A percentile compares a stretch with the other conserved stretches of the same genome.
Conservation (phyloP, 2,329 filamentous ascomycete genomes). For the Chaetomium strumarium region DNA sequence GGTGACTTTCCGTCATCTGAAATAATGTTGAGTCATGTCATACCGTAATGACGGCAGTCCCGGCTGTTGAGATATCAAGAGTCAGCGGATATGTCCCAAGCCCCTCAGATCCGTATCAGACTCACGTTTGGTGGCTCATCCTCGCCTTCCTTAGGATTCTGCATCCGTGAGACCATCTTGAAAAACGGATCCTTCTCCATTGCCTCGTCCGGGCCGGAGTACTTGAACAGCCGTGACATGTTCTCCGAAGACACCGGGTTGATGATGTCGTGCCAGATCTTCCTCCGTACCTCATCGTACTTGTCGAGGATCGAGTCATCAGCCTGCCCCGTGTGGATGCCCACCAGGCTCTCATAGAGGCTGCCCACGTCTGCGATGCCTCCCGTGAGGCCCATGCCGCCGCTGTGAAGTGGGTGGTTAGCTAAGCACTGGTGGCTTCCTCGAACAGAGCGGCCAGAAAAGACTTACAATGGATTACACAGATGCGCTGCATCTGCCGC, state of each 20-base stretch:
- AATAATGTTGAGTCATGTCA: conserved; percentile 20
- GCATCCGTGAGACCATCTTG: conserved; percentile 18
- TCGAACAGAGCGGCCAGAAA: neutral
- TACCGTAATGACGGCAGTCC: conserved; percentile 14
- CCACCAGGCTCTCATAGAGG: conserved; percentile 41
- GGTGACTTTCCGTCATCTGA: neutral
- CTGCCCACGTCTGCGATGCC: conserved; percentile 44
- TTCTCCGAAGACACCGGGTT: conserved; percentile 22
- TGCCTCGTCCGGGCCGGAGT: conserved; percentile 19
- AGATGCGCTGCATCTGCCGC: conserved; percentile 48
- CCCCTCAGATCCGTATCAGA: neutral
- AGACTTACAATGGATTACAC: conserved; percentile 44
- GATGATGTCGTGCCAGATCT: conserved; percentile 31
- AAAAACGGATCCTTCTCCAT: conserved; percentile 26
- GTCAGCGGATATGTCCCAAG: neutral
- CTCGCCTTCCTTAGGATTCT: conserved; percentile 1
- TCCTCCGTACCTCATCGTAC: conserved; percentile 35
- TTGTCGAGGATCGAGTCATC: conserved; percentile 38
- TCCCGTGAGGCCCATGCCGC: conserved; percentile 44
- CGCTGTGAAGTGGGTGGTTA: conserved; percentile 22
- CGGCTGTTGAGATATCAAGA: neutral
- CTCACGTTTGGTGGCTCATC: conserved; percentile 7
- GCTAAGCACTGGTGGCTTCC: neutral
- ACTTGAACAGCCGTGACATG: conserved; percentile 21
- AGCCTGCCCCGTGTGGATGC: conserved; percentile 34